Percentiles rank a stretch among this genome's conserved stretches.
phyloP scores from a whole-genome alignment of 352 stramenopile genomes.

The Bremia lactucae region DNA sequence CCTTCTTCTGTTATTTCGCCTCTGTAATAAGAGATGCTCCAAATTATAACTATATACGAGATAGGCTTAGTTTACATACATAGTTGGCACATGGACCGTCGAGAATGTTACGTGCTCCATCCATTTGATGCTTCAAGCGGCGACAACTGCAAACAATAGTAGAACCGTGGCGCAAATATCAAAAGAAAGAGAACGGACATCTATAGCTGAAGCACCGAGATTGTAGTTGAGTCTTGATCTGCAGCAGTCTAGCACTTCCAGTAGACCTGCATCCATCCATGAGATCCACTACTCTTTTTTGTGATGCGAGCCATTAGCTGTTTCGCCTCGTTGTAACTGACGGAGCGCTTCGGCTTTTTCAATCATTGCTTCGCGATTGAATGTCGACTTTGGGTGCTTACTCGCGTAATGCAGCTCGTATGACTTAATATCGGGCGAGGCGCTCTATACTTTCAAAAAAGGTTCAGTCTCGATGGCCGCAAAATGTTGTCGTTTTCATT shows the following conservation, averaged over 20 bases:
- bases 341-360: constrained; percentile 39
- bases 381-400: constrained; percentile 46
- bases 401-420: constrained; percentile 47
- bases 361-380: constrained; percentile 42
- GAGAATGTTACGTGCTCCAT: too few relatives aligned
- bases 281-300: constrained; percentile 22
- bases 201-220: neutral
- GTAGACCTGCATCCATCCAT: constrained; percentile 3
- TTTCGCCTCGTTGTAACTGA: constrained; percentile 20
- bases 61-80: constrained; percentile 9
- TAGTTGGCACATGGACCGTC: constrained; percentile 6
- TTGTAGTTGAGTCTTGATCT: neutral
- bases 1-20: too few relatives aligned
- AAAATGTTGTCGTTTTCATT: neutral
- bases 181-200: constrained; percentile 7
- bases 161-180: constrained; percentile 3
- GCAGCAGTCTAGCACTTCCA: neutral
- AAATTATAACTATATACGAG: constrained; percentile 33
- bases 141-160: neutral
- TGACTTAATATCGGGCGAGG: constrained; percentile 52
- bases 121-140: constrained; percentile 2
- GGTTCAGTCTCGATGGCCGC: neutral
- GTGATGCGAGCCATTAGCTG: constrained; percentile 38
- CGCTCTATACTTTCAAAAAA: constrained; percentile 18
- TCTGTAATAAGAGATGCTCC: too few relatives aligned